Evolutionary conservation across 805 yeast genomes (phyloP).

Genomic region (Yamadazyma kitorensis): DNA sequence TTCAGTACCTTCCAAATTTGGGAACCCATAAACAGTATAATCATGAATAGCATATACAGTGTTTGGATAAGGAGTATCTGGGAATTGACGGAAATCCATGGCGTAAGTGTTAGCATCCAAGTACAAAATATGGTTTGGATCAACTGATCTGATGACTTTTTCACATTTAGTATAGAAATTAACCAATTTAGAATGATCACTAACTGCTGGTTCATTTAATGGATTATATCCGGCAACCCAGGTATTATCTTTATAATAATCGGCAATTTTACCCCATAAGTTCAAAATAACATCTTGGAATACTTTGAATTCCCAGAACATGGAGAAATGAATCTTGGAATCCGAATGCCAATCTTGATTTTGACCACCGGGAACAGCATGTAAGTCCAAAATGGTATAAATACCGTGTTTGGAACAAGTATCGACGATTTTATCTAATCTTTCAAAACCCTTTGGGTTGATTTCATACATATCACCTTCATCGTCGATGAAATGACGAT

Average conservation of each 20-base stretch:
- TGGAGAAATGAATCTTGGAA: conserved; percentile 43
- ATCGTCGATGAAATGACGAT: conserved; percentile 47
- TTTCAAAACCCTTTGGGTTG: conserved; percentile 44
- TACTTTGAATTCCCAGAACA: conserved; percentile 49
- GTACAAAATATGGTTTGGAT: conserved; percentile 48
- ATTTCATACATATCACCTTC: conserved; percentile 43
- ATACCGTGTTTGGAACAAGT: conserved; percentile 46
- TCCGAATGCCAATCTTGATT: conserved; percentile 56
- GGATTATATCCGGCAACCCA: conserved; percentile 58
- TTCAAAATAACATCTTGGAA: conserved; percentile 47
- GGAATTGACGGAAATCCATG: conserved; percentile 48
- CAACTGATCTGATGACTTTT: conserved; percentile 39
- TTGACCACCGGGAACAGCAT: conserved; percentile 53
- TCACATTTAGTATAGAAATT: conserved; percentile 38
- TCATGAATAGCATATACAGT: conserved; percentile 52
- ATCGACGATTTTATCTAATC: conserved; percentile 42
- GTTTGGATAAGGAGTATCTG: conserved; percentile 40
- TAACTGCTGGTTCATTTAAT: conserved; percentile 50
- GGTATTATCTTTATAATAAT: conserved; percentile 42
- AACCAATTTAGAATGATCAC: conserved; percentile 40
- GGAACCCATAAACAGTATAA: conserved; percentile 46
- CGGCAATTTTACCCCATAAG: conserved; percentile 46
- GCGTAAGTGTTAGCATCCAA: conserved; percentile 53
- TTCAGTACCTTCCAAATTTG: conserved; percentile 26
- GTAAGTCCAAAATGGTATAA: conserved; percentile 48